Evolutionary conservation across 805 yeast genomes (phyloP), one percentile per base, ranked within the genome.

Genomic region (Teunomyces barrocoloradensis): DNA sequence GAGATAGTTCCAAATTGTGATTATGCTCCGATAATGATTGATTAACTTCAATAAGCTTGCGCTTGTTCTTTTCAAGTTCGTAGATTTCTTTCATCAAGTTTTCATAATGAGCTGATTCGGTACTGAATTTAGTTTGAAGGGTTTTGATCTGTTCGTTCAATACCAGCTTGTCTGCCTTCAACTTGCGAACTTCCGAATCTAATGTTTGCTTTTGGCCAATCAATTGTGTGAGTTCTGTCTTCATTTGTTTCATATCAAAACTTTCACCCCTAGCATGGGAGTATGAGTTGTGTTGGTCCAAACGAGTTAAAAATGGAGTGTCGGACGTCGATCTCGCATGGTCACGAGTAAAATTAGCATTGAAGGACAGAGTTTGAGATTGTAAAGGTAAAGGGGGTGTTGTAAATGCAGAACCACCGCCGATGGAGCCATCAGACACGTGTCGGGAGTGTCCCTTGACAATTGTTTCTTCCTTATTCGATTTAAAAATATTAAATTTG

Each of bases 21-120:
- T 58, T 58, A 35, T 60, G 58, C 33, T 63, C 66, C n/a, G 53
- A 42, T 33, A 60, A 55, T 15, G 45, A 53, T 42, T 49, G 59
- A 50, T 62, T 68, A 23, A 54, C 53, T 15, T 65, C 68, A 36
- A 50, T 21, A 17, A 89, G 64, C 13, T 66, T 63, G 29, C 67
- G 70, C 63, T 78, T 84, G 41, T 77, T 75, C 0, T 55, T 50
- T 27, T 66, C 73, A 51, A 89, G 66, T 15, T 68, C 75, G 42
- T 72, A 76, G 11, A 86, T 72, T 34, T 85, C 89, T 37, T 66
- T 69, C 17, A 68, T 48, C 30, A 84, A 53, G 5, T 62, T 61
- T 2, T 75, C 71, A 52, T 77, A 80, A 1, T 71, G 65, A 1
- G 71, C 59, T 32, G 73, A 70, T 50, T 77, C 72, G 35, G 63